Evolutionary conservation across 805 yeast species (phyloP).

Genomic region (Lachancea cidri): DNA sequence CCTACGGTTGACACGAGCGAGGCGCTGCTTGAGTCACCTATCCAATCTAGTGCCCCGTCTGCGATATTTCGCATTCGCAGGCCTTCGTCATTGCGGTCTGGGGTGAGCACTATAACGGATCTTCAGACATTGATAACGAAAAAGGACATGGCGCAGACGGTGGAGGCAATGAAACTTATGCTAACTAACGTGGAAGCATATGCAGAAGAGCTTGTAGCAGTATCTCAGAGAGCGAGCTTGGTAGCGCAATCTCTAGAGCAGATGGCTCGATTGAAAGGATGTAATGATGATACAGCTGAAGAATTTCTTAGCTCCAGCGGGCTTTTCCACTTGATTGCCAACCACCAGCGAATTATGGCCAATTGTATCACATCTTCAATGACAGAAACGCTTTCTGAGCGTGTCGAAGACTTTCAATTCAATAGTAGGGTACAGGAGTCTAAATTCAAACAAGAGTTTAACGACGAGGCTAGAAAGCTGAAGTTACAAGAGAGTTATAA

Average conservation of each 20-base stretch:
- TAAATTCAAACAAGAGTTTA: conserved; percentile 49
- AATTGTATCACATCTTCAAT: conserved; percentile 50
- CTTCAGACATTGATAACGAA: conserved; percentile 56
- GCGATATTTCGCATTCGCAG: conserved; percentile 15
- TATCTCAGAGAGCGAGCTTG: conserved; percentile 56
- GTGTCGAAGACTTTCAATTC: conserved; percentile 40
- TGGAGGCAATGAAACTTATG: conserved; percentile 45
- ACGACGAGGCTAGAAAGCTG: conserved; percentile 46
- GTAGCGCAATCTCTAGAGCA: conserved; percentile 68
- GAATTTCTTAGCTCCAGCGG: conserved; percentile 73
- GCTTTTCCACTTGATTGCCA: conserved; percentile 66
- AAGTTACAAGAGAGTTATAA: conserved; percentile 59
- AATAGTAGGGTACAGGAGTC: conserved; percentile 45
- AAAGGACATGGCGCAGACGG: conserved; percentile 50
- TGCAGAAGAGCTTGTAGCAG: conserved; percentile 35
- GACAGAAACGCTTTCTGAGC: conserved; percentile 45
- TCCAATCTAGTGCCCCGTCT: conserved; percentile 1
- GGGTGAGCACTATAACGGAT: conserved; percentile 44
- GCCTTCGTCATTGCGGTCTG: conserved; percentile 39
- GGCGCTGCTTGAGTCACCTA: conserved; percentile 3
- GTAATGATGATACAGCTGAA: conserved; percentile 48
- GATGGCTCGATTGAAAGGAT: conserved; percentile 57
- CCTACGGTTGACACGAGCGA: neutral
- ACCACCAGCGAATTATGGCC: conserved; percentile 69
- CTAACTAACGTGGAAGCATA: conserved; percentile 43